Evolutionary conservation across 1,139 yeast genomes (phyloP).

Genomic region (Scheffersomyces lignicola): DNA sequence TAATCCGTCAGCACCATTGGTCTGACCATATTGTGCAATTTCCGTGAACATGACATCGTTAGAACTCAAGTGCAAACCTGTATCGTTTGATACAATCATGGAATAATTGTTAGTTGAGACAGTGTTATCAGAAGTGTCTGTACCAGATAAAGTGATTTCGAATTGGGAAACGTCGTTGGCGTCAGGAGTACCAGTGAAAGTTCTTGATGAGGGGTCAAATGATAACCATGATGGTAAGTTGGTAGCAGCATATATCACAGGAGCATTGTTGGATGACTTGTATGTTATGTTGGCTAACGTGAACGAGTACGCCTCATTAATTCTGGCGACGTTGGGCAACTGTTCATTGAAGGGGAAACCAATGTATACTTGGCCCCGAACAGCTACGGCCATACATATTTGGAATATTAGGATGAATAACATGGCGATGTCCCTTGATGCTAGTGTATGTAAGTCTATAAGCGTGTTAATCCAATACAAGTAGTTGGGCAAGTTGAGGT

Average conservation of each 20-base stretch:
- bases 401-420: slow-evolving; percentile 7
- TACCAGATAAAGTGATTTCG: slow-evolving; percentile 57
- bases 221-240: slow-evolving; percentile 75
- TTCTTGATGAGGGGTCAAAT: slow-evolving; percentile 62
- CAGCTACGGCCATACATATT: slow-evolving; percentile 8
- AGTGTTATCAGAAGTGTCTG: slow-evolving; percentile 55
- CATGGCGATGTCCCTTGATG: slow-evolving; percentile 5
- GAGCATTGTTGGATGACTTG: slow-evolving; percentile 44
- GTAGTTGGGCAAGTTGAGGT: no score
- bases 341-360: slow-evolving; percentile 85
- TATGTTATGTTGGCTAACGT: slow-evolving; percentile 73
- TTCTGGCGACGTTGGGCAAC: slow-evolving; percentile 83
- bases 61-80: slow-evolving; percentile 49
- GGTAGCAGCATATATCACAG: slow-evolving; percentile 54
- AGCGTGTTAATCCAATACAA: no score
- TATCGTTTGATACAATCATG: slow-evolving; percentile 56
- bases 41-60: slow-evolving; percentile 45
- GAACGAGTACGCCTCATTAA: slow-evolving; percentile 62
- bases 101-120: slow-evolving; percentile 48
- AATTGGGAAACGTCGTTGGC: slow-evolving; percentile 48
- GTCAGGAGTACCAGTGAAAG: slow-evolving; percentile 72
- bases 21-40: slow-evolving; percentile 57
- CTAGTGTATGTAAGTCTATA: no score
- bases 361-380: slow-evolving; percentile 37
- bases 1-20: slow-evolving; percentile 73